Evolutionary conservation across 2,329 filamentous ascomycete species (phyloP).

Genomic region (Sclerotinia trifoliorum): DNA sequence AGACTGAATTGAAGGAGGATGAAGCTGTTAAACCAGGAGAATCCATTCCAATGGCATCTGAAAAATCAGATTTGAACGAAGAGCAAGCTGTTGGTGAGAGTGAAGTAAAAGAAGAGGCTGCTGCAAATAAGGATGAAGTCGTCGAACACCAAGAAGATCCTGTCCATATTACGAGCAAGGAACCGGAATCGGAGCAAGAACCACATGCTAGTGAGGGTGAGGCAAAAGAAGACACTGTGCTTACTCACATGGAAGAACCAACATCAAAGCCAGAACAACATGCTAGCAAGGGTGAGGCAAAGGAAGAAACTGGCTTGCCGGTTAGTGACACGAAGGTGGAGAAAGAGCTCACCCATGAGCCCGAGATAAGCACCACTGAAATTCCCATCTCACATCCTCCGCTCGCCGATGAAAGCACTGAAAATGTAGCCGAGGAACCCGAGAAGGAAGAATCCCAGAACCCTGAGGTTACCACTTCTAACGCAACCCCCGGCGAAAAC

Average conservation of each 20-base stretch:
- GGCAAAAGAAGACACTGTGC: neutral
- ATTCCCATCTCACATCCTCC: neutral
- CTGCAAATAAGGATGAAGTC: neutral
- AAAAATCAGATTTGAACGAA: neutral
- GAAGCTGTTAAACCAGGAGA: neutral
- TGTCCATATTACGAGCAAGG: neutral
- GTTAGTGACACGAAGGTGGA: neutral
- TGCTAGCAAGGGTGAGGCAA: slow-evolving; percentile 1
- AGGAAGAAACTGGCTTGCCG: neutral
- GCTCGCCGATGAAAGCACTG: neutral
- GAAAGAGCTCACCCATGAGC: neutral
- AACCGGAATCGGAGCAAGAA: neutral
- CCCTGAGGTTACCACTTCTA: neutral
- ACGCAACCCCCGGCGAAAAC: neutral
- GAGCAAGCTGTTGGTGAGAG: neutral
- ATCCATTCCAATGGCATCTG: neutral
- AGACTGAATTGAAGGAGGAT: neutral
- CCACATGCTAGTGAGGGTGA: neutral
- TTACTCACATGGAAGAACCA: neutral
- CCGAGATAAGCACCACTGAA: neutral
- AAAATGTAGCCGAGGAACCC: neutral
- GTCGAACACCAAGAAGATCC: neutral
- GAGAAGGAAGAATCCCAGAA: neutral
- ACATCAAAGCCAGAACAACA: neutral
- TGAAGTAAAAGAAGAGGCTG: neutral